Percentiles rank a stretch among this genome's conserved stretches.
Conservation (phyloP, 495 filamentous ascomycete genomes). For the Tuber umbilicatum region DNA sequence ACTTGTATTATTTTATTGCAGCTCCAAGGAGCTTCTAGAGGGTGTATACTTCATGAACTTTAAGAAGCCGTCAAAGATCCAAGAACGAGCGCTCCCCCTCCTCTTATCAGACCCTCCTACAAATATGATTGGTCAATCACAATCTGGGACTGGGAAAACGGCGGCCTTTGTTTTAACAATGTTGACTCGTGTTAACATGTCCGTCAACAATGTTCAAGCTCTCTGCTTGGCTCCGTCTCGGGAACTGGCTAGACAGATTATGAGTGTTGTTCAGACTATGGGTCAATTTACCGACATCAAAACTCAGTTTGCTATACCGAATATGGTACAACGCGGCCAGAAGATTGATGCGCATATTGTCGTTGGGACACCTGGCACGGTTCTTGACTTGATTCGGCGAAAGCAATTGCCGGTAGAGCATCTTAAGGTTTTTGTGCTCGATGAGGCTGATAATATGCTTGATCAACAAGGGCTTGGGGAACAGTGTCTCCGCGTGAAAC, state of each 20-base stretch:
- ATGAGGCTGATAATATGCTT: conserved; percentile 95
- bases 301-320: conserved; percentile 73
- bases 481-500: conserved; percentile 83
- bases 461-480: conserved; percentile 92
- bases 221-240: conserved; percentile 86
- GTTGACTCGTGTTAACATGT: conserved; percentile 71
- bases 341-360: conserved; percentile 66
- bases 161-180: conserved; percentile 92
- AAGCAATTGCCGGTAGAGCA: conserved; percentile 58
- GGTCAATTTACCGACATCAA: conserved; percentile 69
- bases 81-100: conserved; percentile 84
- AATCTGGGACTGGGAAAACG: conserved; percentile 98
- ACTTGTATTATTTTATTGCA: conserved; percentile 21
- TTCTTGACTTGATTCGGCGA: conserved; percentile 73
- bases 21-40: conserved; percentile 48
- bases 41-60: conserved; percentile 65
- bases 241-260: conserved; percentile 90
- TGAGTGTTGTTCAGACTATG: conserved; percentile 71
- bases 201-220: conserved; percentile 66
- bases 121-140: conserved; percentile 95
- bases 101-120: conserved; percentile 72
- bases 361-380: conserved; percentile 90
- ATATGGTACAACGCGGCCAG: conserved; percentile 56
- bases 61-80: conserved; percentile 92
- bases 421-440: conserved; percentile 73